Conservation (phyloP, 2,329 filamentous ascomycete genomes). For the Claviceps maximensis region DNA sequence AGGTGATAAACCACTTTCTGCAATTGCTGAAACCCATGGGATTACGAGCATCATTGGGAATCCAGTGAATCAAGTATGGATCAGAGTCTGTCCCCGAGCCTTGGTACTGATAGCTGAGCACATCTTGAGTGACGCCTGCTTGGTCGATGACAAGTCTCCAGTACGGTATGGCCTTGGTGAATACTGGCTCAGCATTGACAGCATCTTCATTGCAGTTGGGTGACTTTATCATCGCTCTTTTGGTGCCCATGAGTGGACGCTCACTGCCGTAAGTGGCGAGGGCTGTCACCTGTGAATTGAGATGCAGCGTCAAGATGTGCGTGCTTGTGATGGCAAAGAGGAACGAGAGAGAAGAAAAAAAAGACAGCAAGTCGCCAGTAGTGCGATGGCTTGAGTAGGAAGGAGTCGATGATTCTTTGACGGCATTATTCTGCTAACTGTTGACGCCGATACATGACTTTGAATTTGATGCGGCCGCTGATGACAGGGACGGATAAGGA, state of each 20-base stretch:
- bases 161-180: conserved; percentile 5
- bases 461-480: too few relatives aligned
- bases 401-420: too few relatives aligned
- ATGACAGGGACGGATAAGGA: too few relatives aligned
- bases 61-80: conserved; percentile 51
- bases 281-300: too few relatives aligned
- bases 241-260: not conserved
- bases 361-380: not conserved
- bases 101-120: conserved; percentile 35
- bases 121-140: conserved; percentile 35
- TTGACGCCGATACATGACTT: not conserved
- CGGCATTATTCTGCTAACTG: not conserved
- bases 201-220: not conserved
- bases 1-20: conserved; percentile 51
- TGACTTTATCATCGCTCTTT: not conserved
- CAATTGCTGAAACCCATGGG: conserved; percentile 40
- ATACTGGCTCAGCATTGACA: not conserved
- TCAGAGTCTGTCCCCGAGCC: conserved; percentile 49
- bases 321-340: not conserved
- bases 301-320: not conserved
- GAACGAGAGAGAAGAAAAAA: too few relatives aligned
- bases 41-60: conserved; percentile 50
- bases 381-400: not conserved
- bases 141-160: conserved; percentile 35
- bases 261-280: too few relatives aligned